These are phyloP conservation scores for Madurella mycetomatis DNA, from an alignment of 2,329 filamentous ascomycete species.

Conservation along the genomic window DNA sequence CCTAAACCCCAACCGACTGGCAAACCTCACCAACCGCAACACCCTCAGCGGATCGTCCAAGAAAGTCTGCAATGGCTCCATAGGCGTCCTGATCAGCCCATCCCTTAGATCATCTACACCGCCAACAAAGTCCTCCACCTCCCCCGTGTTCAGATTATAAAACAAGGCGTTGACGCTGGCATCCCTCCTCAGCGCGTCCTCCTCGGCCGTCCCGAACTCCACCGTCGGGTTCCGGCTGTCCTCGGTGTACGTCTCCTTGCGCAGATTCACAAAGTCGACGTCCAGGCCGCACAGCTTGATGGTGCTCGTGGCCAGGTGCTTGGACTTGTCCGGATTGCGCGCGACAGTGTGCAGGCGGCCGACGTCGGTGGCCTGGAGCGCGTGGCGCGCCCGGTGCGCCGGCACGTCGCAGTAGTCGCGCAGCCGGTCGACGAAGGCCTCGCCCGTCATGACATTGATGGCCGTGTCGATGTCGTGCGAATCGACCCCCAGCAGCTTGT, in stretches of 20 bases:
- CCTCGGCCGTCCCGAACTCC: slow-evolving; percentile 87
- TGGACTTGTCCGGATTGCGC: slow-evolving; percentile 92
- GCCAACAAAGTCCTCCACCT: slow-evolving; percentile 80
- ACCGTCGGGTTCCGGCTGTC: slow-evolving; percentile 86
- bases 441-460: slow-evolving; percentile 81
- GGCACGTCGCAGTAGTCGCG: slow-evolving; percentile 61
- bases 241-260: slow-evolving; percentile 87
- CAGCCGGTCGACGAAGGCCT: slow-evolving; percentile 66
- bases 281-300: slow-evolving; percentile 81
- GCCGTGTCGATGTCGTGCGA: slow-evolving; percentile 82
- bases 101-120: slow-evolving; percentile 71
- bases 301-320: slow-evolving; percentile 89
- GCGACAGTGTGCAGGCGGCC: slow-evolving; percentile 82
- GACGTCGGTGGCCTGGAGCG: slow-evolving; percentile 54
- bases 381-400: slow-evolving; percentile 58
- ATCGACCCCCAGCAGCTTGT: slow-evolving; percentile 68
- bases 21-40: slow-evolving; percentile 82
- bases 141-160: slow-evolving; percentile 78
- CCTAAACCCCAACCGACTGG: slow-evolving; percentile 72
- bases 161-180: slow-evolving; percentile 95
- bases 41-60: slow-evolving; percentile 89
- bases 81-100: slow-evolving; percentile 74
- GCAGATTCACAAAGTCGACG: slow-evolving; percentile 88
- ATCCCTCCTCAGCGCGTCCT: slow-evolving; percentile 85
- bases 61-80: slow-evolving; percentile 88